A percentile compares a stretch with the other conserved stretches of the same genome.
phyloP scores from a whole-genome alignment of 768 basidiomycete species.

The Boletus eberwhitei region DNA sequence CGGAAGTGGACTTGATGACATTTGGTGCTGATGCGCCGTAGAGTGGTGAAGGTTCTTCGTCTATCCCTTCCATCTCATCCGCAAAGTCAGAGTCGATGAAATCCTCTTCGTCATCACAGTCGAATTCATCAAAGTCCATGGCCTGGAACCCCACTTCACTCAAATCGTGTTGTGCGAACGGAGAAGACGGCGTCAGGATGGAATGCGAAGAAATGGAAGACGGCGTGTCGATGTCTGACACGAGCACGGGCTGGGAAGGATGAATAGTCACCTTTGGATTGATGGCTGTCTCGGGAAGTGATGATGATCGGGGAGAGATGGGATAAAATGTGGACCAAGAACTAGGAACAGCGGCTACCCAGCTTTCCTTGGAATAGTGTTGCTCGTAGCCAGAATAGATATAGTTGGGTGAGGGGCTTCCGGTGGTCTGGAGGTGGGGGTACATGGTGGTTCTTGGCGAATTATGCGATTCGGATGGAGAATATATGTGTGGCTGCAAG shows the following conservation, averaged over 20 bases:
- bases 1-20: slow-evolving; percentile 30
- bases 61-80: slow-evolving; percentile 33
- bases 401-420: slow-evolving; percentile 20
- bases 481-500: slow-evolving; percentile 33
- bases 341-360: slow-evolving; percentile 7
- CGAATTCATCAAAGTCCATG: slow-evolving; percentile 33
- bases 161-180: slow-evolving; percentile 21
- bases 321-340: slow-evolving; percentile 23
- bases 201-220: slow-evolving; percentile 32
- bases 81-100: slow-evolving; percentile 31
- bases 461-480: slow-evolving; percentile 21
- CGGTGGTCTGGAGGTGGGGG: slow-evolving; percentile 19
- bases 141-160: slow-evolving; percentile 7
- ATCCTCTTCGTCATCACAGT: slow-evolving; percentile 32
- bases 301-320: slow-evolving; percentile 13
- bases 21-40: slow-evolving; percentile 24
- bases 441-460: slow-evolving; percentile 27
- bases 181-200: slow-evolving; percentile 31
- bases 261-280: slow-evolving; percentile 30
- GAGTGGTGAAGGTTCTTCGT: slow-evolving; percentile 18
- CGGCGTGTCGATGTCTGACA: slow-evolving; percentile 30
- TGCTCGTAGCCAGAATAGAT: slow-evolving; percentile 24
- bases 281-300: slow-evolving; percentile 15
- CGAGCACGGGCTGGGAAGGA: slow-evolving; percentile 20
- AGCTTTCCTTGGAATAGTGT: slow-evolving; percentile 22